Conservation (phyloP, 2,329 filamentous ascomycete species). For the Bimuria novae-zelandiae region DNA sequence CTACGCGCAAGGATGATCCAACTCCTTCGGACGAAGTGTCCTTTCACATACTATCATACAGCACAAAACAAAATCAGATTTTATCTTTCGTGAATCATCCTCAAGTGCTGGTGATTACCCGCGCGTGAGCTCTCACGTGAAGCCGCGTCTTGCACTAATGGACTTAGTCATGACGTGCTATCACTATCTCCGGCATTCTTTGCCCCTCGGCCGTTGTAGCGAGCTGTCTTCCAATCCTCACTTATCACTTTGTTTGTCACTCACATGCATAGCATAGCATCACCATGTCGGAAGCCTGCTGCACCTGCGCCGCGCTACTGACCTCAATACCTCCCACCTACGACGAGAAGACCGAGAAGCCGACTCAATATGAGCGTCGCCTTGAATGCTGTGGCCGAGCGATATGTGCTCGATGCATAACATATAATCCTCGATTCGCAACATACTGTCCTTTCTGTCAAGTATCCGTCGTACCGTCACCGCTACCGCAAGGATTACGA, state of each 20-base stretch:
- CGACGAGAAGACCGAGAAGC: conserved; percentile 64
- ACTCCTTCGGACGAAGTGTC: too few species aligned
- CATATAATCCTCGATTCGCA: conserved; percentile 70
- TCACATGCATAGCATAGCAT: conserved; percentile 6
- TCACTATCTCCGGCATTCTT: conserved; percentile 20
- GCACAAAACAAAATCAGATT: too few species aligned
- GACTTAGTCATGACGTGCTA: conserved; percentile 42
- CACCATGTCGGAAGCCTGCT: conserved; percentile 59
- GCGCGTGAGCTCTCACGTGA: conserved; percentile 26
- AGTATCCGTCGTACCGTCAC: conserved; percentile 64
- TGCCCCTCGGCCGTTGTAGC: conserved; percentile 5
- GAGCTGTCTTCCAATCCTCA: not conserved
- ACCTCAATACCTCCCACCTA: conserved; percentile 58
- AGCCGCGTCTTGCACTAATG: conserved; percentile 23
- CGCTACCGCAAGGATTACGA: conserved; percentile 67
- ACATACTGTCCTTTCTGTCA: conserved; percentile 77
- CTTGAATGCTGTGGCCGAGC: conserved; percentile 71
- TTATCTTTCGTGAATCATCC: too few species aligned
- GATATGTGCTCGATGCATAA: conserved; percentile 73
- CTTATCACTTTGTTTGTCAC: not conserved
- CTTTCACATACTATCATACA: too few species aligned
- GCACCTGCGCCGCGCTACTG: conserved; percentile 70
- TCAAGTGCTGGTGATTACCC: too few species aligned
- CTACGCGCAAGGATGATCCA: too few species aligned
- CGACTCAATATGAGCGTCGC: conserved; percentile 62